A percentile compares a stretch with the other conserved stretches of the same genome.
These are phyloP conservation scores for Seiridium unicorne DNA, from an alignment of 2,329 filamentous ascomycete species.

Conservation along the genomic window DNA sequence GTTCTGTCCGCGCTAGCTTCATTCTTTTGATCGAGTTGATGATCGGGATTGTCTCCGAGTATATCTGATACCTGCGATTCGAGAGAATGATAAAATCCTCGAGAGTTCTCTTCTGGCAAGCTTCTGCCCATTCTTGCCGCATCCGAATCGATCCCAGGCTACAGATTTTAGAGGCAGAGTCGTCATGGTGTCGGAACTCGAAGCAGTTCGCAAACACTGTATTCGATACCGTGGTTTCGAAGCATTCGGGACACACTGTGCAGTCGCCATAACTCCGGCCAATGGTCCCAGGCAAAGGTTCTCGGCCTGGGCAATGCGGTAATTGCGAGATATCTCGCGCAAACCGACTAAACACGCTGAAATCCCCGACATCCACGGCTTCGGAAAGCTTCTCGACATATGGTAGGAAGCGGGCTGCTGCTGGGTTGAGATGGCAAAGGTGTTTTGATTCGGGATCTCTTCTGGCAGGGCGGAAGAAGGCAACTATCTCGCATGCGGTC, in stretches of 20 bases:
- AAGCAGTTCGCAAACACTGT: background rate
- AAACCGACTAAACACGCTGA: background rate
- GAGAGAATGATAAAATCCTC: background rate
- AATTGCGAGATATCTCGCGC: background rate
- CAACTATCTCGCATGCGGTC: background rate
- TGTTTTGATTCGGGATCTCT: background rate
- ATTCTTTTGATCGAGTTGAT: background rate
- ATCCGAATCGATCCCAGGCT: slow-evolving; percentile 2
- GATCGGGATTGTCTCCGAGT: background rate
- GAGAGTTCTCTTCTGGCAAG: background rate
- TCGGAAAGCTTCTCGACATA: slow-evolving; percentile 1
- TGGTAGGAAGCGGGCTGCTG: background rate
- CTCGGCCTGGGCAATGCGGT: background rate
- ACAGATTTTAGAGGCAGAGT: background rate
- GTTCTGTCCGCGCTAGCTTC: too few relatives aligned
- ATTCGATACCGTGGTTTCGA: background rate
- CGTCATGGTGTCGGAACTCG: background rate
- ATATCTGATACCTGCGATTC: background rate
- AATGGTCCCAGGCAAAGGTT: background rate
- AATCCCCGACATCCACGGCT: slow-evolving; percentile 6
- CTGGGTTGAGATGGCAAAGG: background rate
- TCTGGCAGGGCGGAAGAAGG: background rate
- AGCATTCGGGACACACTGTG: slow-evolving; percentile 5
- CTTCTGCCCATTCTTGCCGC: background rate
- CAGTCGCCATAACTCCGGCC: background rate